Percentiles rank a stretch among this genome's conserved stretches.
phyloP scores from a whole-genome alignment of 306 rosid genomes.

The Cucurbita argyrosperma region DNA sequence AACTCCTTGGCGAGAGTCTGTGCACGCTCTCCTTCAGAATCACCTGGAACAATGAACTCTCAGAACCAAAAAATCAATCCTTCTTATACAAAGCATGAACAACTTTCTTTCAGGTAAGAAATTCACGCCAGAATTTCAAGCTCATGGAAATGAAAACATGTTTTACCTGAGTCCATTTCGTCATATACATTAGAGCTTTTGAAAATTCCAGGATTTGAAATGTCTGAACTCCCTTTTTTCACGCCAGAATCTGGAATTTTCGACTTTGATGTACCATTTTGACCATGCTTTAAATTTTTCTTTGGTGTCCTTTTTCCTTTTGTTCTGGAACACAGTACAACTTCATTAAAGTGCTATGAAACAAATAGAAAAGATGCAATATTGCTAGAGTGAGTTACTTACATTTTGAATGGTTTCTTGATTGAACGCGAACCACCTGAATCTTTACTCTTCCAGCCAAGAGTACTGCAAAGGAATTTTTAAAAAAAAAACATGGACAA shows the following conservation, averaged over 20 bases:
- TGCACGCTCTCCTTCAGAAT: conserved; percentile 45
- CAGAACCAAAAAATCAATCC: neutral
- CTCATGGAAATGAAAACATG: conserved; percentile 3
- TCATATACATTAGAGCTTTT: conserved; percentile 30
- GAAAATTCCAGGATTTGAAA: conserved; percentile 34
- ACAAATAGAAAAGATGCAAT: neutral
- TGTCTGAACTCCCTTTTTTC: conserved; percentile 41
- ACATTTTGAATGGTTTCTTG: conserved; percentile 40
- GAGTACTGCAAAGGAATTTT: conserved; percentile 31
- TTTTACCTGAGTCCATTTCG: conserved; percentile 51
- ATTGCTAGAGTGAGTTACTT: conserved; percentile 19
- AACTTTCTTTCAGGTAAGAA: neutral
- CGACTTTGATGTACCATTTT: conserved; percentile 24
- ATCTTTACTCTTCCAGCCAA: conserved; percentile 30
- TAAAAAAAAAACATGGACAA: conserved; percentile 8
- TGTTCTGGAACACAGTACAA: conserved; percentile 27
- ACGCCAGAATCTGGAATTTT: conserved; percentile 31
- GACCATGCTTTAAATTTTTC: conserved; percentile 25
- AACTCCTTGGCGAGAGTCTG: conserved; percentile 22
- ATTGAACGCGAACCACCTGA: conserved; percentile 18
- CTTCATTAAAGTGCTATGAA: conserved; percentile 8
- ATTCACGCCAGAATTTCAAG: neutral
- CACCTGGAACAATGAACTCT: conserved; percentile 19
- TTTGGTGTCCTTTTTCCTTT: conserved; percentile 50
- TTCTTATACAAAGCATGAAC: neutral